phyloP scores from a whole-genome alignment of 805 yeast genomes.

The Alloascoidea hylecoeti region DNA sequence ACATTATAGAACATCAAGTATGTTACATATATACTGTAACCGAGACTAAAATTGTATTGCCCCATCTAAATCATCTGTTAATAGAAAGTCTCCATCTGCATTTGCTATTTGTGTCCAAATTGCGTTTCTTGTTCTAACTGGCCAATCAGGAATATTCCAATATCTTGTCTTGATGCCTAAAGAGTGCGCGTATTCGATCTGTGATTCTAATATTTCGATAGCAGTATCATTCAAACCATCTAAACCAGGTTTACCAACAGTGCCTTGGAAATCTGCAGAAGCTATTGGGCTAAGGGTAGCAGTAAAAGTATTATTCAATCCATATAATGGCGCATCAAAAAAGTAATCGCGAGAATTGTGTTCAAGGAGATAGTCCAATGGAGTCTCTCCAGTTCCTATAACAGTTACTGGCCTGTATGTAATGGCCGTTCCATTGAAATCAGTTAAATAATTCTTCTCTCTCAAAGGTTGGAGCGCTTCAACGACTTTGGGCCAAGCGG shows the following conservation, averaged over 20 bases:
- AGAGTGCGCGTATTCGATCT: constrained; percentile 30
- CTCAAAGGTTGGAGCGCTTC: constrained; percentile 31
- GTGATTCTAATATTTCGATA: constrained; percentile 11
- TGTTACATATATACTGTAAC: no score
- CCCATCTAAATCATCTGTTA: constrained; percentile 41
- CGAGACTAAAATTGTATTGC: no score
- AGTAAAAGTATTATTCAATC: constrained; percentile 10
- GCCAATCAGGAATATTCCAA: constrained; percentile 69
- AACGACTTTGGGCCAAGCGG: constrained; percentile 30
- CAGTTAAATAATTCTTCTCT: constrained; percentile 33
- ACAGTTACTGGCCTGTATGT: constrained; percentile 43
- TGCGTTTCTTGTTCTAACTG: constrained; percentile 25
- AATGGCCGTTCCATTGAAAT: constrained; percentile 26
- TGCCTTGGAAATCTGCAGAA: constrained; percentile 15
- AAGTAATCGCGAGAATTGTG: constrained; percentile 23
- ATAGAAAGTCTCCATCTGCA: constrained; percentile 40
- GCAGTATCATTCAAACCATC: constrained; percentile 22
- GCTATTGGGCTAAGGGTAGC: constrained; percentile 20
- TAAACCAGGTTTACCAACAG: constrained; percentile 12
- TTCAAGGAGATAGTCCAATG: constrained; percentile 22
- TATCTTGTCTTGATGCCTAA: constrained; percentile 40
- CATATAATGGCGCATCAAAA: constrained; percentile 35
- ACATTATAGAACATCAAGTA: no score
- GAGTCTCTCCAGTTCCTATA: constrained; percentile 54
- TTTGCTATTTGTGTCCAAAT: constrained; percentile 35